Evolutionary conservation across 164 flowering plant species (phyloP).

Genomic region (Stephania cephalantha): DNA sequence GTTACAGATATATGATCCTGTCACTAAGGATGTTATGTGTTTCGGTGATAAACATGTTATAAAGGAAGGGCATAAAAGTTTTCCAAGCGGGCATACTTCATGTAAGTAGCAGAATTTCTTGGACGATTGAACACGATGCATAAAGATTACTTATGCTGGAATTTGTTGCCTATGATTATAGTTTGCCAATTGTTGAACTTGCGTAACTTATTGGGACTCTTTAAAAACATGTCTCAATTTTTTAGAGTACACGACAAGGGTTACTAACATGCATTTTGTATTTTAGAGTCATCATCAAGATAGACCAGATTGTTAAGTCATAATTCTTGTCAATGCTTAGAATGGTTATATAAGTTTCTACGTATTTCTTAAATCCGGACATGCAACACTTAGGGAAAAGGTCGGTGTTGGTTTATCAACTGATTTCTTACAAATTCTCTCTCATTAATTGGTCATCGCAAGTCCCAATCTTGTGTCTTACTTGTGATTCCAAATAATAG

Average conservation of each 20-base stretch:
- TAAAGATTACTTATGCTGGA: not conserved
- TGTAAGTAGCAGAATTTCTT: constrained; percentile 9
- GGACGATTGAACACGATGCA: not conserved
- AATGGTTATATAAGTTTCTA: no score
- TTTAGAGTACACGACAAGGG: not conserved
- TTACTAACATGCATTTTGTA: not conserved
- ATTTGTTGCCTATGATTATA: not conserved
- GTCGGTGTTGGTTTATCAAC: no score
- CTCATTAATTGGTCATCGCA: no score
- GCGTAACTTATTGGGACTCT: not conserved
- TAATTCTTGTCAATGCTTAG: no score
- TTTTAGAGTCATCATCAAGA: no score
- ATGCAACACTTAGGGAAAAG: no score
- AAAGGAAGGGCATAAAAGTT: constrained; percentile 33
- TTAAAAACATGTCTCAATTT: no score
- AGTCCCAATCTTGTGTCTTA: not conserved
- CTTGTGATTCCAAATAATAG: not conserved
- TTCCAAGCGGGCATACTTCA: constrained; percentile 19
- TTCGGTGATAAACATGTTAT: constrained; percentile 25
- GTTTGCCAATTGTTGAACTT: not conserved
- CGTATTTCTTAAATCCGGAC: no score
- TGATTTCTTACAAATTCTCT: no score
- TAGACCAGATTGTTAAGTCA: no score
- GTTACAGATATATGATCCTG: constrained; percentile 21
- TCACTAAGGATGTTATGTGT: constrained; percentile 28